Evolutionary conservation across 176 grass and related monocot species (phyloP).

Genomic region (Cenchrus fungigraminus): DNA sequence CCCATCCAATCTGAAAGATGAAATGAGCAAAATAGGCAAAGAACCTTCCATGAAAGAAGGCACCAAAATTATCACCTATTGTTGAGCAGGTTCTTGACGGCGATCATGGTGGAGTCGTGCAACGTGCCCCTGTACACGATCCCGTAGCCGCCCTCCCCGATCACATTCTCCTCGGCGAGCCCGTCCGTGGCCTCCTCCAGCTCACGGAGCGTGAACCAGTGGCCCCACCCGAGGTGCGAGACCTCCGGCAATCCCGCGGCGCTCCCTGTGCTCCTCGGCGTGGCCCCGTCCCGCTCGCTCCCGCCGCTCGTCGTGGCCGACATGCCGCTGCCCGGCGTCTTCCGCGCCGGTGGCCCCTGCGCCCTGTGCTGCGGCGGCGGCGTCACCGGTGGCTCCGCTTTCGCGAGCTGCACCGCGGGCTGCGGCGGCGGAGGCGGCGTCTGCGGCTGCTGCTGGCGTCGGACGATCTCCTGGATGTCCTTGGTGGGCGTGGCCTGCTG

Average conservation of each 20-base stretch:
- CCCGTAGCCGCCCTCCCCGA: constrained; percentile 92
- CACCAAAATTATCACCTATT: constrained; percentile 57
- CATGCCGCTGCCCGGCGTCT: constrained; percentile 43
- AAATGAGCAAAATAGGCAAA: neutral
- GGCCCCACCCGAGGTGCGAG: constrained; percentile 95
- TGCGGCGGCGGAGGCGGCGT: constrained; percentile 35
- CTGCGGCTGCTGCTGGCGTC: constrained; percentile 44
- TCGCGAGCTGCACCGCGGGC: constrained; percentile 55
- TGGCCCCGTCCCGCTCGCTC: constrained; percentile 45
- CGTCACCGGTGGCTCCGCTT: constrained; percentile 51
- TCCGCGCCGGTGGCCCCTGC: constrained; percentile 46
- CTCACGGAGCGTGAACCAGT: constrained; percentile 93
- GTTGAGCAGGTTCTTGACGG: constrained; percentile 94
- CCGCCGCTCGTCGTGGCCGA: constrained; percentile 76
- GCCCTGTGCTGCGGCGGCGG: constrained; percentile 38
- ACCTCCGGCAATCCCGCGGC: constrained; percentile 58
- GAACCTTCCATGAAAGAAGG: neutral
- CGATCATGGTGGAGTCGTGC: constrained; percentile 64
- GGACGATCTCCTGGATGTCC: constrained; percentile 81
- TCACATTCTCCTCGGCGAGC: constrained; percentile 88
- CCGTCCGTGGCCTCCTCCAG: constrained; percentile 81
- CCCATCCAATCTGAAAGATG: neutral
- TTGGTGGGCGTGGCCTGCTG: constrained; percentile 72
- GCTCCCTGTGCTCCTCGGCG: constrained; percentile 49
- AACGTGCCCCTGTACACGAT: constrained; percentile 87